phyloP scores from a whole-genome alignment of 2,329 filamentous ascomycete genomes.

The Alternaria triticimaculans region DNA sequence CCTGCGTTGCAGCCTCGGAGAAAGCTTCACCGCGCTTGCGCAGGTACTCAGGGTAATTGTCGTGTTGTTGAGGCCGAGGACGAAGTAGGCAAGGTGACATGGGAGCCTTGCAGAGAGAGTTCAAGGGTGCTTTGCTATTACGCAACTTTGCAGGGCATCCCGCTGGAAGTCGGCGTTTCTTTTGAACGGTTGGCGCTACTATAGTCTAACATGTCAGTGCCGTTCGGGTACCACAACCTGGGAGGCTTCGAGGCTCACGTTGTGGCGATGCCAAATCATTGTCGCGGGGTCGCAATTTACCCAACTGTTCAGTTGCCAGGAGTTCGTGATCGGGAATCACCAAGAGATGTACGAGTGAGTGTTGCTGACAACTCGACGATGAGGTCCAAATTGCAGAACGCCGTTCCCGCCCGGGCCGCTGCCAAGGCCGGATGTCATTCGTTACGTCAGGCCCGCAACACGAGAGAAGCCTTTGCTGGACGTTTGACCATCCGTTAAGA shows the following conservation, averaged over 20 bases:
- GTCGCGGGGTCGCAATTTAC: neutral
- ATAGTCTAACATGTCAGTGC: conserved; percentile 1
- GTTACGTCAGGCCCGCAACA: conserved; percentile 11
- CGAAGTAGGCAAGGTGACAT: neutral
- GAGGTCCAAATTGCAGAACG: conserved; percentile 1
- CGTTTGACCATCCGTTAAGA: conserved; percentile 2
- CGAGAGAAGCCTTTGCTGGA: conserved; percentile 3
- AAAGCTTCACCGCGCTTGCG: conserved; percentile 1
- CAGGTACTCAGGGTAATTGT: neutral
- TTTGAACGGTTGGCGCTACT: conserved; percentile 7
- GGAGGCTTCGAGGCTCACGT: neutral
- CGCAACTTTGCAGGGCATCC: neutral
- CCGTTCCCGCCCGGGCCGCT: conserved; percentile 15
- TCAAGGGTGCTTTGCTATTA: neutral
- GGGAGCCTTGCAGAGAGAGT: neutral
- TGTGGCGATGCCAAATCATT: neutral
- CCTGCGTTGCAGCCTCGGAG: neutral
- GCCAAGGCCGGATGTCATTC: neutral
- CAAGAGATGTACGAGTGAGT: neutral
- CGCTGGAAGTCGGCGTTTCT: neutral
- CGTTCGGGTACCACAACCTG: neutral
- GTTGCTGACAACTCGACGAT: neutral
- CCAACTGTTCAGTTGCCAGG: neutral
- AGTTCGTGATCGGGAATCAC: neutral
- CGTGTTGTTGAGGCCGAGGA: neutral